Conservation (phyloP, 176 grass and related monocot species). For the Oryza officinalis region DNA sequence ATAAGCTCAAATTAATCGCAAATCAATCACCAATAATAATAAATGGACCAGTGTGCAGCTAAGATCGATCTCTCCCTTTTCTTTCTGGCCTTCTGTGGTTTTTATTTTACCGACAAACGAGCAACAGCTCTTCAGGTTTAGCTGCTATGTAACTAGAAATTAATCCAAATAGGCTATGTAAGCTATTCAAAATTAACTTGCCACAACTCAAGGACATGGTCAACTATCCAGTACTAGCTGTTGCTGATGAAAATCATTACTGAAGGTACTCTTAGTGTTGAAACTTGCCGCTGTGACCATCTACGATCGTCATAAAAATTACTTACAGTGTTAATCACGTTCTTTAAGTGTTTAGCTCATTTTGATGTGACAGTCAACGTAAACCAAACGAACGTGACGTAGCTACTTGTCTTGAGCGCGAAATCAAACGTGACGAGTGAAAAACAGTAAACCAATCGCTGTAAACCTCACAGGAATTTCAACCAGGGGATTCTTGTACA, state of each 20-base stretch:
- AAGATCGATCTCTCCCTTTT: background rate
- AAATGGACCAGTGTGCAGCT: background rate
- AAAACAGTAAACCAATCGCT: background rate
- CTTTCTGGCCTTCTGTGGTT: background rate
- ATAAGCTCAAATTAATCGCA: constrained; percentile 14
- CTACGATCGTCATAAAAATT: constrained; percentile 23
- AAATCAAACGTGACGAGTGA: constrained; percentile 19
- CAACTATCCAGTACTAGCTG: background rate
- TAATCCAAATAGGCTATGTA: background rate
- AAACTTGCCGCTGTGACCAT: constrained; percentile 20
- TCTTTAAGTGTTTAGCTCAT: background rate
- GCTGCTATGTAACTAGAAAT: background rate
- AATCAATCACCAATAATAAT: background rate
- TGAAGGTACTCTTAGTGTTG: background rate
- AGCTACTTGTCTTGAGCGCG: background rate
- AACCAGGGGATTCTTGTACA: background rate
- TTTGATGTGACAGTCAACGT: constrained; percentile 8
- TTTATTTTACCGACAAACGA: background rate
- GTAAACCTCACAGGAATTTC: constrained; percentile 30
- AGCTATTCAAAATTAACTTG: background rate
- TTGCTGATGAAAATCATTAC: background rate
- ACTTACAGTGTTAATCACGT: constrained; percentile 29
- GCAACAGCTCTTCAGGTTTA: background rate
- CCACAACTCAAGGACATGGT: background rate
- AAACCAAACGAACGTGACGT: constrained; percentile 16